phyloP scores from a whole-genome alignment of 2,329 filamentous ascomycete species.

The Cladophialophora yegresii region DNA sequence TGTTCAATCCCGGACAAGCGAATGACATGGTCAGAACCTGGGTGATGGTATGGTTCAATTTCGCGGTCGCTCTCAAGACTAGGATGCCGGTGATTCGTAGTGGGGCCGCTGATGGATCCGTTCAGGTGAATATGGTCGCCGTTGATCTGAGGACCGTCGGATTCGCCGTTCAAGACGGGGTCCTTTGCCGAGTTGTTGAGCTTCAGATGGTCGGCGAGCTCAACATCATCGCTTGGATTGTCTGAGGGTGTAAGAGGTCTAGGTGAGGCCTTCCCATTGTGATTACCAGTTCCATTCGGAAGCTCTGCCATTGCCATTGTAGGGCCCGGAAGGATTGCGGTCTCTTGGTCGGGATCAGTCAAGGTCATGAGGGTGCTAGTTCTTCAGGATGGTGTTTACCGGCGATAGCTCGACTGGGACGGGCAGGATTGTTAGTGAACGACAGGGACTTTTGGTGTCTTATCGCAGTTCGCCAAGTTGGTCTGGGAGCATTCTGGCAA shows the following conservation, averaged over 20 bases:
- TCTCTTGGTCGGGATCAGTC: slow-evolving; percentile 25
- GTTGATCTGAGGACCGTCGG: slow-evolving; percentile 5
- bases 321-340: not conserved
- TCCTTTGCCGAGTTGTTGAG: not conserved
- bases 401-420: slow-evolving; percentile 2
- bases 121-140: not conserved
- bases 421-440: slow-evolving; percentile 11
- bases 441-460: slow-evolving; percentile 9
- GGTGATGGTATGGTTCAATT: slow-evolving; percentile 6
- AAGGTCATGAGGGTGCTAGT: slow-evolving; percentile 14
- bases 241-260: not conserved
- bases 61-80: slow-evolving; percentile 2
- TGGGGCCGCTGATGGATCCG: not conserved
- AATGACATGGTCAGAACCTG: slow-evolving; percentile 28
- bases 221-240: not conserved
- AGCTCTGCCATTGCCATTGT: slow-evolving; percentile 24
- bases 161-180: not conserved
- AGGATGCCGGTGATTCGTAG: not conserved
- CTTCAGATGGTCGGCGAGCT: not conserved
- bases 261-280: slow-evolving; percentile 13
- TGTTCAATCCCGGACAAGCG: slow-evolving; percentile 36
- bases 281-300: slow-evolving; percentile 16
- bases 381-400: slow-evolving; percentile 24
- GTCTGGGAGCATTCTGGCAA: slow-evolving; percentile 23
- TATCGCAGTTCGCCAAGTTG: slow-evolving; percentile 19